These are phyloP conservation scores for Penicillium lividum DNA, from an alignment of 495 filamentous ascomycete species.

Conservation along the genomic window DNA sequence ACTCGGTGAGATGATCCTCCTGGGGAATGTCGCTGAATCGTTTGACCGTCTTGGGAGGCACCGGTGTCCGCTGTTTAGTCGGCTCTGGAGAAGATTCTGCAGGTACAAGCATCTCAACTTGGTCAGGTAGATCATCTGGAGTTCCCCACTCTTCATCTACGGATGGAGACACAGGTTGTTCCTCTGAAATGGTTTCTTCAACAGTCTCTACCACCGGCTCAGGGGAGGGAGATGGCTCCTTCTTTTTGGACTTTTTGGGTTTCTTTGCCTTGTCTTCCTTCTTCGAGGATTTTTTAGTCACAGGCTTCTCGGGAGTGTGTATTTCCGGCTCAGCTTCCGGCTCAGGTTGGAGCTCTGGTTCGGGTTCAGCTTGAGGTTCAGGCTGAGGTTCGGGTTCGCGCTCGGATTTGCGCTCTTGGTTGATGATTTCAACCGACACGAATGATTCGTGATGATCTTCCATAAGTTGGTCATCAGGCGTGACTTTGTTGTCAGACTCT, in stretches of 20 bases:
- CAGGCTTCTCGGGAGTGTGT: conserved; percentile 19
- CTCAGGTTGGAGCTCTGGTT: conserved; percentile 20
- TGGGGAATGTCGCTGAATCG: conserved; percentile 48
- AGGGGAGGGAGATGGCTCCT: conserved; percentile 13
- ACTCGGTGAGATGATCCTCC: conserved; percentile 41
- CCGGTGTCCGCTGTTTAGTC: conserved; percentile 30
- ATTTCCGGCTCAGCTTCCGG: conserved; percentile 30
- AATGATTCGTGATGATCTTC: conserved; percentile 39
- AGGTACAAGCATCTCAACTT: conserved; percentile 27
- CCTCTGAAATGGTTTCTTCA: conserved; percentile 12
- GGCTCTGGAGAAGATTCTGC: conserved; percentile 17
- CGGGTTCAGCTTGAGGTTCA: conserved; percentile 1
- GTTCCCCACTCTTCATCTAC: conserved; percentile 25
- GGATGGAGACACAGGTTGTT: conserved; percentile 13
- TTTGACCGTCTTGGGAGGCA: conserved; percentile 46
- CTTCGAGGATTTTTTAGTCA: conserved; percentile 32
- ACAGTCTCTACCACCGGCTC: conserved; percentile 22
- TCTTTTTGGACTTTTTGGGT: conserved; percentile 49
- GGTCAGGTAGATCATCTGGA: conserved; percentile 27
- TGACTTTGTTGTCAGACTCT: conserved; percentile 30
- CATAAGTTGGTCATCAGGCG: conserved; percentile 40
- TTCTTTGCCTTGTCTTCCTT: conserved; percentile 52
- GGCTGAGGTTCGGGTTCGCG: not conserved
- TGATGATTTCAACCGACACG: conserved; percentile 37
- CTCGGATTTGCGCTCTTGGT: conserved; percentile 17